Evolutionary conservation across 768 basidiomycete genomes (phyloP).

Genomic region (Lentinula sp.): DNA sequence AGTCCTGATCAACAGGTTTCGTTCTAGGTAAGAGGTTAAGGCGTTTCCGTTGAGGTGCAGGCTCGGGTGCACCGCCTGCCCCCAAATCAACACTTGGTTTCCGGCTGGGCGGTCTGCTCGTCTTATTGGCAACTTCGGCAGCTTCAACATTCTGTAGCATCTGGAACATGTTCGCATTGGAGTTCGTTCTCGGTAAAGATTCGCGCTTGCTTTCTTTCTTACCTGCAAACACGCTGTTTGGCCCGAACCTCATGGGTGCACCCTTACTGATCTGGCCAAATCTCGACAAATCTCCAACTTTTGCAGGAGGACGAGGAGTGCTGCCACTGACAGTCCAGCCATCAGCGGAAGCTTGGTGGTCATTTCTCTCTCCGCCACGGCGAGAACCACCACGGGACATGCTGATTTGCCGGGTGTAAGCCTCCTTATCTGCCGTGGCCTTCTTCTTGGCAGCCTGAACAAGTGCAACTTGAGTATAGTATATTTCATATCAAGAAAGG

Average conservation of each 20-base stretch:
- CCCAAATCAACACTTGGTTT: constrained; percentile 45
- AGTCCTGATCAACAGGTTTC: constrained; percentile 45
- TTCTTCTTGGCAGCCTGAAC: constrained; percentile 78
- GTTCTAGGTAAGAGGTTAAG: constrained; percentile 76
- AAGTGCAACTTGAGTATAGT: constrained; percentile 3
- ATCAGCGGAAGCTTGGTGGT: constrained; percentile 56
- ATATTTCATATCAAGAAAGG: background rate
- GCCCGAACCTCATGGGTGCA: constrained; percentile 71
- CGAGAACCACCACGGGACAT: constrained; percentile 92
- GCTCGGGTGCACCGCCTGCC: constrained; percentile 34
- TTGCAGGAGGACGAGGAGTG: constrained; percentile 52
- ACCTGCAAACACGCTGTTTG: constrained; percentile 75
- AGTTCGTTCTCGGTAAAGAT: constrained; percentile 73
- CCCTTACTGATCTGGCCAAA: constrained; percentile 81
- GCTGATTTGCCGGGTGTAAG: constrained; percentile 51
- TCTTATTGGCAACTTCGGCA: constrained; percentile 43
- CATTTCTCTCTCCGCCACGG: constrained; percentile 69
- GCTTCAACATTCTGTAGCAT: constrained; percentile 65
- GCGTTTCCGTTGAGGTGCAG: constrained; percentile 54
- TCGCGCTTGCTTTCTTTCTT: constrained; percentile 62
- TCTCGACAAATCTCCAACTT: constrained; percentile 80
- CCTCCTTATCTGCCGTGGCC: constrained; percentile 55
- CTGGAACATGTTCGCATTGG: constrained; percentile 82
- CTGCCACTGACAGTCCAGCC: constrained; percentile 74
- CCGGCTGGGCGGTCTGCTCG: constrained; percentile 43